Evolutionary conservation across 2,329 filamentous ascomycete genomes (phyloP), one percentile per base, ranked within the genome.

Genomic region (Diaporthe batatas): DNA sequence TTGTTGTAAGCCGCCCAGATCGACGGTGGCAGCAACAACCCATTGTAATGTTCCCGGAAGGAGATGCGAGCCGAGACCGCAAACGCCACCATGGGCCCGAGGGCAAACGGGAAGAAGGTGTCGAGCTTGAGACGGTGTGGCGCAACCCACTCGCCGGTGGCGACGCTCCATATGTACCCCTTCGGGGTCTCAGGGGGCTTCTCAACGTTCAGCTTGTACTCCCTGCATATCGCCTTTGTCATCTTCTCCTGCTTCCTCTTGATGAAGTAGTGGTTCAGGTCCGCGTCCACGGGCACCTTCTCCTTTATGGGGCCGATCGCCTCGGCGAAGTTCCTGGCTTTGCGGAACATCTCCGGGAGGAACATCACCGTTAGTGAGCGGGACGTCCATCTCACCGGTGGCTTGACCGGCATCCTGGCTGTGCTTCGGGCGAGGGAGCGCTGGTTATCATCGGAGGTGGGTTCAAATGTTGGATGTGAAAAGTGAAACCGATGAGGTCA

Each of bases 301-400:
- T 71, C 58, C 21, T 18, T 29, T 6, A 1, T 23, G 6, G 59
- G 59, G 21, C 70, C 70, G 16, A 36, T 12, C 21, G 8, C 3
- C 36, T 71, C 70, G 5, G 7, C 10, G 6, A 8, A 1, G 36
- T 18, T n/a, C 7, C 25, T 25, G 14, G 39, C 4, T 1, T 39
- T 57, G 29, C 70, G 70, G 58, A 71, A 71, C 39, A 67, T n/a
- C 12, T 68, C 36, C 25, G 70, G 70, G 51, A 65, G 6, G 21
- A 67, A 64, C 51, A 55, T 53, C 1, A 2, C 21, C 49, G 47
- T 44, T 23, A 71, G 39, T 4, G 49, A 32, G 21, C 79, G 73
- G 86, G 79, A 77, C 54, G 58, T 73, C 75, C 75, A 75, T 71
- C 34, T 47, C 44, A 6, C 36, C 18, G 65, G 74, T 39, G 34